Percentiles rank a stretch among this genome's conserved stretches.
phyloP scores from a whole-genome alignment of 495 filamentous ascomycete species.

The Hapsidospora chrysogenum region DNA sequence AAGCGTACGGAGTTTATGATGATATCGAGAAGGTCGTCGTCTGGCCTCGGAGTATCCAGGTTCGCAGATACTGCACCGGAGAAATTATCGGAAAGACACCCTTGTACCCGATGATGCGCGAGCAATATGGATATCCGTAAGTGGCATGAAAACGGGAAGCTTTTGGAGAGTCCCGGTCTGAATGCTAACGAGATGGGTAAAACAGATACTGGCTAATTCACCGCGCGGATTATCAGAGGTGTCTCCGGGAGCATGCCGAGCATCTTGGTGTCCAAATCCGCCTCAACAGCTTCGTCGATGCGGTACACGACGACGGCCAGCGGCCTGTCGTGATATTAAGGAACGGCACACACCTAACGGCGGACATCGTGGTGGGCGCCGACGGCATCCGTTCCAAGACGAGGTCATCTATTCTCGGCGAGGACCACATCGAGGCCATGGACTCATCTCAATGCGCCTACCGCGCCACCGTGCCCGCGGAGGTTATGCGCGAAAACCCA shows the following conservation, averaged over 20 bases:
- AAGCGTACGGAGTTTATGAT: constrained; percentile 10
- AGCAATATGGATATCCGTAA: not conserved
- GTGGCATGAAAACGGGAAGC: too few species aligned
- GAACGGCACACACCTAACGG: constrained; percentile 13
- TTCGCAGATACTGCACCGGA: not conserved
- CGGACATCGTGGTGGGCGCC: constrained; percentile 34
- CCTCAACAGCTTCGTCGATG: constrained; percentile 12
- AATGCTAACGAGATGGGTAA: too few species aligned
- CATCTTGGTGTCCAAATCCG: constrained; percentile 18
- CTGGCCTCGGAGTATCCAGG: not conserved
- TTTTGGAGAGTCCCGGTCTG: too few species aligned
- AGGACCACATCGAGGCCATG: not conserved
- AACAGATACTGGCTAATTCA: constrained; percentile 13
- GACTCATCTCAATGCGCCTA: constrained; percentile 18
- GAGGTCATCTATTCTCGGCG: constrained; percentile 36
- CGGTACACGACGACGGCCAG: constrained; percentile 19
- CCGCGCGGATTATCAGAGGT: constrained; percentile 24
- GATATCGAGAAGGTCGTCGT: not conserved
- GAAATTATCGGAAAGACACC: not conserved
- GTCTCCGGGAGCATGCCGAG: constrained; percentile 17
- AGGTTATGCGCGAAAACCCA: constrained; percentile 26
- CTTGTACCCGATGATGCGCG: not conserved
- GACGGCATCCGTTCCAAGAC: constrained; percentile 39
- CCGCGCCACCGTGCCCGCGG: constrained; percentile 27
- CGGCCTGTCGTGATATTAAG: constrained; percentile 18